Evolutionary conservation across 768 basidiomycete species (phyloP).

Genomic region (Tephrocybe sp.): DNA sequence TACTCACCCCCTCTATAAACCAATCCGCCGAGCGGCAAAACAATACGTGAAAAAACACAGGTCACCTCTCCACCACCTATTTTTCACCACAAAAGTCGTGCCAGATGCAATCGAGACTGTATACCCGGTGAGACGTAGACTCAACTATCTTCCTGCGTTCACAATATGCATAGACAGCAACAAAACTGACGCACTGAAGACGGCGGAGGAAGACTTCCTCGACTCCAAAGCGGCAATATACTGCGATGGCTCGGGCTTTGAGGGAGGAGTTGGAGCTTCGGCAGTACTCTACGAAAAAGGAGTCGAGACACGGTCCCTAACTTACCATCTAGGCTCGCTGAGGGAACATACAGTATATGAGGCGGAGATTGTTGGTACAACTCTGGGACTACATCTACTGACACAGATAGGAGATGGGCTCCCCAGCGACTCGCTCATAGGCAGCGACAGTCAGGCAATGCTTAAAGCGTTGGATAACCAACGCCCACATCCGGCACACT

Average conservation of each 20-base stretch:
- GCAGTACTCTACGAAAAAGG: constrained; percentile 3
- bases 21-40: neutral
- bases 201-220: neutral
- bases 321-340: constrained; percentile 24
- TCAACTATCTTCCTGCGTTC: constrained; percentile 7
- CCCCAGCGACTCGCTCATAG: neutral
- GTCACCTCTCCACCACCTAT: constrained; percentile 11
- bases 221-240: constrained; percentile 1
- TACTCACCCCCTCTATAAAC: constrained; percentile 7
- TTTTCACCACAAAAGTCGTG: neutral
- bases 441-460: constrained; percentile 6
- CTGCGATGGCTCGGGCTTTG: constrained; percentile 9
- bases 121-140: neutral
- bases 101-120: neutral
- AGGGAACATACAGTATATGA: constrained; percentile 3
- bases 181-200: neutral
- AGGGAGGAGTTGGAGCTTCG: constrained; percentile 3
- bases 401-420: neutral
- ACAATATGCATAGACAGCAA: neutral
- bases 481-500: constrained; percentile 5
- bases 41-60: neutral
- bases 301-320: neutral
- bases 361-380: constrained; percentile 2
- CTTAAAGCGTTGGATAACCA: constrained; percentile 4
- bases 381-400: neutral